Percentiles rank a stretch among this genome's conserved stretches.
phyloP scores from a whole-genome alignment of 257 asterid species.

The Solanum medicagineum region DNA sequence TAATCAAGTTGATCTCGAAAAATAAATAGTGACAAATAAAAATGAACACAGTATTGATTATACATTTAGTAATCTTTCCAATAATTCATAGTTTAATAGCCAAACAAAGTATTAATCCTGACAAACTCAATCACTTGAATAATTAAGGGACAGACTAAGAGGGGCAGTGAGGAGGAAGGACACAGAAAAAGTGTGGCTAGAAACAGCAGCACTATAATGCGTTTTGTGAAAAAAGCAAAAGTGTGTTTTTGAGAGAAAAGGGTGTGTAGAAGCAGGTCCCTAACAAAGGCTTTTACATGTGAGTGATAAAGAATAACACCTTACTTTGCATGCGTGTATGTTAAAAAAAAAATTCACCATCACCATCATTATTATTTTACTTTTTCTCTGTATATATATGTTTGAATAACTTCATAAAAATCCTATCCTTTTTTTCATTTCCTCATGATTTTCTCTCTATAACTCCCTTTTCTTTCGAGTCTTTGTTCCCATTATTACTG shows the following conservation, averaged over 20 bases:
- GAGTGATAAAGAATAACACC: not conserved
- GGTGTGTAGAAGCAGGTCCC: not conserved
- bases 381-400: not conserved
- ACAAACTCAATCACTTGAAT: not conserved
- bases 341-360: not conserved
- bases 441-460: not conserved
- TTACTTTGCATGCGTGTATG: not conserved
- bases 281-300: not conserved
- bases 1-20: no score
- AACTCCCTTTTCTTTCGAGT: not conserved
- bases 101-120: not conserved
- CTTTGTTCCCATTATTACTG: not conserved
- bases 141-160: not conserved
- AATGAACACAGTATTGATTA: no score
- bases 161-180: not conserved
- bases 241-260: not conserved
- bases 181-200: not conserved
- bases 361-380: not conserved
- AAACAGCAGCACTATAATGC: not conserved
- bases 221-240: constrained; percentile 8
- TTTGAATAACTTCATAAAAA: not conserved
- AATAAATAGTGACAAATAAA: no score
- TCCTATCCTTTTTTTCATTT: not conserved
- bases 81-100: no score
- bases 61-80: no score